Evolutionary conservation across 257 asterid genomes (phyloP).

Genomic region (Plectranthus barbatus): DNA sequence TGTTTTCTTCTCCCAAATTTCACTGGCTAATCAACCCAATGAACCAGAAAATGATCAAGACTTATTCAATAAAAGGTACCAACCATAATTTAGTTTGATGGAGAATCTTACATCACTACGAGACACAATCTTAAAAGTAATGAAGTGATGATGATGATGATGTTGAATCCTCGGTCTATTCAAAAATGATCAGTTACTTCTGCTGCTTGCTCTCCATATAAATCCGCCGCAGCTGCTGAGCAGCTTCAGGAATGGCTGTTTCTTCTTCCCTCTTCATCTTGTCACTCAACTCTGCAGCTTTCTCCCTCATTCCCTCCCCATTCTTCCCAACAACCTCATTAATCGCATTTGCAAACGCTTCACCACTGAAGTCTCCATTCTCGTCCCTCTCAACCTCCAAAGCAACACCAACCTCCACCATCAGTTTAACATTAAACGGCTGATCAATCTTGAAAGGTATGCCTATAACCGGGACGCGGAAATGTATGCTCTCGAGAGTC

Average conservation of each 20-base stretch:
- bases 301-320: conserved; percentile 21
- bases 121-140: too few species aligned
- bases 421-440: conserved; percentile 19
- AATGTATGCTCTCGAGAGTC: conserved; percentile 22
- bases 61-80: too few species aligned
- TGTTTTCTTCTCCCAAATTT: too few species aligned
- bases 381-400: conserved; percentile 25
- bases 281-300: conserved; percentile 17
- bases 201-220: conserved; percentile 18
- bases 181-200: too few species aligned
- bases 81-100: too few species aligned
- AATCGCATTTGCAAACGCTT: conserved; percentile 14
- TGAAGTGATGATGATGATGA: too few species aligned
- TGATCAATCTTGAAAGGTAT: conserved; percentile 24
- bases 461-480: conserved; percentile 31
- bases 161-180: too few species aligned
- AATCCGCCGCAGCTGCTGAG: conserved; percentile 12
- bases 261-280: conserved; percentile 28
- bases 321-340: conserved; percentile 15
- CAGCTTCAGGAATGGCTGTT: conserved; percentile 13
- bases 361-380: conserved; percentile 15
- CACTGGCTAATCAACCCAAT: too few species aligned
- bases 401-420: conserved; percentile 25
- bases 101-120: too few species aligned
- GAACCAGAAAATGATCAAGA: too few species aligned